Conservation (phyloP, 2,329 filamentous ascomycete genomes). For the Pseudogymnoascus sp. region DNA sequence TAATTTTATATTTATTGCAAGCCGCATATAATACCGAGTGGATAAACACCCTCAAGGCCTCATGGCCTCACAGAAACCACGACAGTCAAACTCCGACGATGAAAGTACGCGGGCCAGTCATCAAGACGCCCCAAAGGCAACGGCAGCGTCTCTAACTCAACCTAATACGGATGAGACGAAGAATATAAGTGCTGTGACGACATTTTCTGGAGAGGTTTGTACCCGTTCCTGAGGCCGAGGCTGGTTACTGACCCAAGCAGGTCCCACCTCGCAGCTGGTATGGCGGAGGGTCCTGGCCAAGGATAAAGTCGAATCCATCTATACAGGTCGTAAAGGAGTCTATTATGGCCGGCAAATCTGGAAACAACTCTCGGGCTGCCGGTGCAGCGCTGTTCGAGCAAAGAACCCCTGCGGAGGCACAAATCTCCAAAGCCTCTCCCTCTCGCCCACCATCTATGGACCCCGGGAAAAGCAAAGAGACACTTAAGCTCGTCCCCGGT, state of each 20-base stretch:
- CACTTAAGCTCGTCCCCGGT: conserved; percentile 17
- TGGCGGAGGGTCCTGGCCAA: conserved; percentile 46
- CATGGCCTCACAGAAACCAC: conserved; percentile 6
- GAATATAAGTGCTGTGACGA: neutral
- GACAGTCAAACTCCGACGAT: conserved; percentile 6
- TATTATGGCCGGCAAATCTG: conserved; percentile 42
- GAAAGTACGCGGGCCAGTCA: neutral
- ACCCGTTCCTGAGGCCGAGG: neutral
- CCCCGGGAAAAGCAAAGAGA: conserved; percentile 28
- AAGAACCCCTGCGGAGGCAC: conserved; percentile 16
- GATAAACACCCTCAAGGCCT: neutral
- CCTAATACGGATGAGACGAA: neutral
- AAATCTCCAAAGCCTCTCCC: conserved; percentile 5
- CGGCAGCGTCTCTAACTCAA: neutral
- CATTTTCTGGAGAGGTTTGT: neutral
- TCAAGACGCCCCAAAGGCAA: neutral
- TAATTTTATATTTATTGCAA: neutral
- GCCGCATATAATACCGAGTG: neutral
- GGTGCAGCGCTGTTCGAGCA: conserved; percentile 25
- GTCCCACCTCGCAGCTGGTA: conserved; percentile 45
- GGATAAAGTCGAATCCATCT: conserved; percentile 48
- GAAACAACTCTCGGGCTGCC: conserved; percentile 20
- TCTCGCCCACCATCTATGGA: conserved; percentile 26
- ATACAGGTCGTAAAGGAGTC: conserved; percentile 53
- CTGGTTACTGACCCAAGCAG: neutral